A percentile compares a stretch with the other conserved stretches of the same genome.
These are phyloP conservation scores for Monosporascus sp. DNA, from an alignment of 2,329 filamentous ascomycete genomes.

Conservation along the genomic window DNA sequence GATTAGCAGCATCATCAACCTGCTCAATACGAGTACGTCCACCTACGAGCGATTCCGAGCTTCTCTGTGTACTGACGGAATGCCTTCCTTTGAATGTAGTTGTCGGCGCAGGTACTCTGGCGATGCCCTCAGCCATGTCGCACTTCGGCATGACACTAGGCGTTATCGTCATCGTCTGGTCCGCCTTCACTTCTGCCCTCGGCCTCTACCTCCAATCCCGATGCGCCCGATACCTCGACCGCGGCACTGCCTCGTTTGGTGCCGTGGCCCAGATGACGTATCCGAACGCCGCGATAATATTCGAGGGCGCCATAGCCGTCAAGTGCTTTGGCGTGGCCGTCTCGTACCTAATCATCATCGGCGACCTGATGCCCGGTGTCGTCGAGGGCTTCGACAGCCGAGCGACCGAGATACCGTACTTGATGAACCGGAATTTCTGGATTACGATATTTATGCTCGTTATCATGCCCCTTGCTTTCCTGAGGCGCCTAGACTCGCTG, in stretches of 20 bases:
- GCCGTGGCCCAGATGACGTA: constrained; percentile 96
- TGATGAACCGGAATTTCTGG: constrained; percentile 93
- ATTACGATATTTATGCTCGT: constrained; percentile 96
- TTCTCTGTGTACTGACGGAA: not conserved
- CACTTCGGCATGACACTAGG: constrained; percentile 93
- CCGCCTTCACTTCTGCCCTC: constrained; percentile 81
- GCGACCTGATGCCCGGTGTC: constrained; percentile 95
- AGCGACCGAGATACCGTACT: constrained; percentile 61
- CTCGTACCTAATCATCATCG: constrained; percentile 97
- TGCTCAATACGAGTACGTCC: constrained; percentile 85
- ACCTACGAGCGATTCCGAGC: not conserved
- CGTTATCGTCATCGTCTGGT: constrained; percentile 82
- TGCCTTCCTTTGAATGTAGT: constrained; percentile 45
- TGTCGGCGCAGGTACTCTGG: constrained; percentile 87
- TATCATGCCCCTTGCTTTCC: constrained; percentile 89
- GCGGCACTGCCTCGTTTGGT: constrained; percentile 87
- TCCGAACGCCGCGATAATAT: constrained; percentile 89
- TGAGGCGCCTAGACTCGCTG: constrained; percentile 85
- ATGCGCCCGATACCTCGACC: constrained; percentile 89
- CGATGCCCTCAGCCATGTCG: constrained; percentile 91
- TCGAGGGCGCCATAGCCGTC: constrained; percentile 91
- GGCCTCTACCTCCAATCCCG: constrained; percentile 91
- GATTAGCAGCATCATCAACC: constrained; percentile 87
- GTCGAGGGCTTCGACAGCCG: constrained; percentile 70
- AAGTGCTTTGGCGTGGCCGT: constrained; percentile 98